A percentile compares a stretch with the other conserved stretches of the same genome.
Evolutionary conservation across 2,329 filamentous ascomycete genomes (phyloP).

Genomic region (Thielaviopsis populi): DNA sequence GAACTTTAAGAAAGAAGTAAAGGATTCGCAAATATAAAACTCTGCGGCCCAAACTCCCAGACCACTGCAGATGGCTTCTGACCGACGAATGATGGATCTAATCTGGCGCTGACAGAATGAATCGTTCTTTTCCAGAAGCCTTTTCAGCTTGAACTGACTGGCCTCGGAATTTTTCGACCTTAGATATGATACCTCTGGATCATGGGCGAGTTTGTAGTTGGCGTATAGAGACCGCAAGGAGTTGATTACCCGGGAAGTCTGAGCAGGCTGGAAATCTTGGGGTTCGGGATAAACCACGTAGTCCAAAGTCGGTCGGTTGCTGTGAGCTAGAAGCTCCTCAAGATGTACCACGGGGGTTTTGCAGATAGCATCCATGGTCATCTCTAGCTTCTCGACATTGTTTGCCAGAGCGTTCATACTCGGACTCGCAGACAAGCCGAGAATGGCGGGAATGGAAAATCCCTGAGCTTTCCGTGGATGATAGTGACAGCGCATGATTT

Average conservation of each 20-base stretch:
- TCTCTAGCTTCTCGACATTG: constrained; percentile 48
- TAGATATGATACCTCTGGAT: constrained; percentile 44
- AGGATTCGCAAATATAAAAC: constrained; percentile 40
- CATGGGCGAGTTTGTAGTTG: constrained; percentile 35
- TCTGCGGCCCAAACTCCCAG: constrained; percentile 57
- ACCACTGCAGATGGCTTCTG: constrained; percentile 36
- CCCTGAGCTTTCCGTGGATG: constrained; percentile 31
- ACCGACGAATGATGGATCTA: constrained; percentile 36
- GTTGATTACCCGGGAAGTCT: not conserved
- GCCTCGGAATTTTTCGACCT: constrained; percentile 28
- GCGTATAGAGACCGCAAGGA: constrained; percentile 5
- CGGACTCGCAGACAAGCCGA: constrained; percentile 72
- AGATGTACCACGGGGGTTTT: constrained; percentile 54
- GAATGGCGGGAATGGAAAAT: constrained; percentile 43
- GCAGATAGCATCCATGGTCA: constrained; percentile 53
- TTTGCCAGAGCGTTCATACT: constrained; percentile 43
- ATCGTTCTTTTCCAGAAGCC: constrained; percentile 29
- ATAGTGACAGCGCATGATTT: constrained; percentile 62
- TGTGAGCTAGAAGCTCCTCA: constrained; percentile 51
- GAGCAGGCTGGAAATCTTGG: not conserved
- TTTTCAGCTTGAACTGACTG: constrained; percentile 26
- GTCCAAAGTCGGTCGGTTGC: constrained; percentile 44
- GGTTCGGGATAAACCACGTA: not conserved
- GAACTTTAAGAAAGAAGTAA: constrained; percentile 24
- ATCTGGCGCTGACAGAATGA: constrained; percentile 43